Base-by-base conservation (phyloP, 2,329 filamentous ascomycete species). In the Mariannaea elegans region DNA sequence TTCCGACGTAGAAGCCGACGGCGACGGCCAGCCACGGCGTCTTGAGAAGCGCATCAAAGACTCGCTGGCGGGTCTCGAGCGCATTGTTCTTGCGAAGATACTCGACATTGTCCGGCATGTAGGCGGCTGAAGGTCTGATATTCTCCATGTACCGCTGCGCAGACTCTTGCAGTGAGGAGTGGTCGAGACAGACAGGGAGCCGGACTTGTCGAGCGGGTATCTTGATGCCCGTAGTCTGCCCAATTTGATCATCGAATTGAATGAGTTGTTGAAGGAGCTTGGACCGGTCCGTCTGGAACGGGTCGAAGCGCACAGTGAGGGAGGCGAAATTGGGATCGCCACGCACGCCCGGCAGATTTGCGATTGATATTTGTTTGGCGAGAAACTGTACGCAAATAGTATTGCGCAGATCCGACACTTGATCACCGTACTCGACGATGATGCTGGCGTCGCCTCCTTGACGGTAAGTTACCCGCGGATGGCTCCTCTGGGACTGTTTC, bases 21-120 rank as follows among this genome's bases (percentile, higher is more conserved):
- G 57, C 69, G 9, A 67, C 57, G 65, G 57, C 68, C 1, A 79
- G 60, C 53, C 69, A 77, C 2, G 67, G 65, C 0, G 75, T 73
- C 23, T 74, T 71, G 14, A 73, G 62, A 7, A 77, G 65, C 0
- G 67, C 64, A 32, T 75, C 70, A 12, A 76, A 73, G 2, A 77
- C 73, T 3, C 72, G 68, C 13, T 66, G 58, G 2, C 76, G 71
- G 6, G 66, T 71, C 3, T 65, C 29, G 6, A 78, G 68, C 0
- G 71, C 77, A 47, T 80, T 80, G 48, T 72, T 75, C 21, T 72
- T 68, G 6, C 65, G 65, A n/a, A 77, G 59, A 54, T 87, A 89
- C 1, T 82, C 79, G 27, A 88, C 76, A 50, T 87, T 87, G 66
- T 86, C 82, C 0, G 86, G 86, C 0, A 88, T 75, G 59, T 87